phyloP scores from a whole-genome alignment of 2,329 filamentous ascomycete species.

The Gaeumannomyces tritici region DNA sequence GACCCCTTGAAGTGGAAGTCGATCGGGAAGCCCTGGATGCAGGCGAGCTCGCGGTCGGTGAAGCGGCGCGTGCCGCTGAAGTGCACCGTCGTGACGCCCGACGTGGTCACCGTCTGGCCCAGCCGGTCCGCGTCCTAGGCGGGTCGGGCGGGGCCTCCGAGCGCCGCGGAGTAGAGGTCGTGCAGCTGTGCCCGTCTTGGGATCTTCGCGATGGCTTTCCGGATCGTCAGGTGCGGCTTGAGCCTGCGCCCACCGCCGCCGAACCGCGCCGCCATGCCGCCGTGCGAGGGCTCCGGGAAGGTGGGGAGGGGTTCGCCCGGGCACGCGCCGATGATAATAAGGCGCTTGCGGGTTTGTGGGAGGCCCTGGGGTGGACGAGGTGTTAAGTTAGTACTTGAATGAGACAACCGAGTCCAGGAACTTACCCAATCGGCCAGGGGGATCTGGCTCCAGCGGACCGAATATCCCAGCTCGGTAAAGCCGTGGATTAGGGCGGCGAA shows the following conservation, averaged over 20 bases:
- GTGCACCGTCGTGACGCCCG: conserved; percentile 54
- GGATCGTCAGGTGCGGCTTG: conserved; percentile 33
- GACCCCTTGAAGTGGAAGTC: conserved; percentile 45
- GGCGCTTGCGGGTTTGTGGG: conserved; percentile 36
- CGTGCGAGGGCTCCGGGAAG: conserved; percentile 56
- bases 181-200: conserved; percentile 24
- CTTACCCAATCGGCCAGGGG: conserved; percentile 33
- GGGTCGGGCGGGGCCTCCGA: conserved; percentile 15
- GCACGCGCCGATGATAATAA: conserved; percentile 49
- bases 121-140: conserved; percentile 36
- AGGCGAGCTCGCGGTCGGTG: conserved; percentile 58
- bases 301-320: conserved; percentile 62
- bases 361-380: conserved; percentile 19
- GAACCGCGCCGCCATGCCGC: conserved; percentile 8
- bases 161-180: conserved; percentile 16
- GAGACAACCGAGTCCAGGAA: no score
- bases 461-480: conserved; percentile 58
- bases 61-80: conserved; percentile 53
- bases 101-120: conserved; percentile 55
- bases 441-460: conserved; percentile 58
- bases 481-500: conserved; percentile 53
- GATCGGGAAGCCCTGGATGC: conserved; percentile 59
- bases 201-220: conserved; percentile 28
- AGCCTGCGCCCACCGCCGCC: conserved; percentile 16
- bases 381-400: neutral